phyloP scores from a whole-genome alignment of 352 stramenopile species.

The Globisporangium radiosum region DNA sequence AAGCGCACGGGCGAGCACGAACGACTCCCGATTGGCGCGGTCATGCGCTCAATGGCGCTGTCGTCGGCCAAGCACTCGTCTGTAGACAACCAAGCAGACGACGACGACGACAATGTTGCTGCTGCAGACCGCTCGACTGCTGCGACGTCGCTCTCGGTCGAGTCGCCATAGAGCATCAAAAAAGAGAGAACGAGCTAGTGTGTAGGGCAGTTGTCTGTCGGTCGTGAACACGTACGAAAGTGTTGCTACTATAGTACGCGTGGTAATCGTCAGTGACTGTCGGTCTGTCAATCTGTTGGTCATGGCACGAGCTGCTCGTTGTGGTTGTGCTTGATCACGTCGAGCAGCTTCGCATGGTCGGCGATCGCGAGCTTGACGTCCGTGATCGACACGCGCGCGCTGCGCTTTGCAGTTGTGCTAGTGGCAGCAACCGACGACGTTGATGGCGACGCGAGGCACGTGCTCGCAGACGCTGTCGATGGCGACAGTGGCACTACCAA shows the following conservation, averaged over 20 bases:
- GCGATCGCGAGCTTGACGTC: slow-evolving; percentile 50
- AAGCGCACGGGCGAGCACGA: slow-evolving; percentile 19
- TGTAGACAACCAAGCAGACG: not conserved
- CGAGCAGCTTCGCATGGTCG: slow-evolving; percentile 44
- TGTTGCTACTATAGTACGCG: not conserved
- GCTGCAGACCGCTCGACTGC: not conserved
- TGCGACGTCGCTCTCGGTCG: not conserved
- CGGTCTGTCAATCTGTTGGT: not conserved
- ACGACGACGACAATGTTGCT: not conserved
- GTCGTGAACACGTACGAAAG: not conserved
- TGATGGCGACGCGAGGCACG: slow-evolving; percentile 1
- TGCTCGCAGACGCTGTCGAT: not conserved
- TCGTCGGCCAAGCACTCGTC: not conserved
- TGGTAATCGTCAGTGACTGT: too few species aligned
- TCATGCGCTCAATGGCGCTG: slow-evolving; percentile 9
- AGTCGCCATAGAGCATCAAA: not conserved
- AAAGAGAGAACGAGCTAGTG: not conserved
- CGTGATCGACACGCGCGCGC: slow-evolving; percentile 13
- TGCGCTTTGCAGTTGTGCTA: not conserved
- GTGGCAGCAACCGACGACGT: not conserved
- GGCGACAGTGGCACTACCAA: slow-evolving; percentile 6
- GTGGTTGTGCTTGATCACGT: slow-evolving; percentile 34
- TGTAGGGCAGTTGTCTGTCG: too few species aligned
- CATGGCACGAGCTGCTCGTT: slow-evolving; percentile 15
- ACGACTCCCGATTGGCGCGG: slow-evolving; percentile 16